A percentile compares a stretch with the other conserved stretches of the same genome.
Conservation (phyloP, 1,284 basidiomycete genomes). For the Coniophora puteana region DNA sequence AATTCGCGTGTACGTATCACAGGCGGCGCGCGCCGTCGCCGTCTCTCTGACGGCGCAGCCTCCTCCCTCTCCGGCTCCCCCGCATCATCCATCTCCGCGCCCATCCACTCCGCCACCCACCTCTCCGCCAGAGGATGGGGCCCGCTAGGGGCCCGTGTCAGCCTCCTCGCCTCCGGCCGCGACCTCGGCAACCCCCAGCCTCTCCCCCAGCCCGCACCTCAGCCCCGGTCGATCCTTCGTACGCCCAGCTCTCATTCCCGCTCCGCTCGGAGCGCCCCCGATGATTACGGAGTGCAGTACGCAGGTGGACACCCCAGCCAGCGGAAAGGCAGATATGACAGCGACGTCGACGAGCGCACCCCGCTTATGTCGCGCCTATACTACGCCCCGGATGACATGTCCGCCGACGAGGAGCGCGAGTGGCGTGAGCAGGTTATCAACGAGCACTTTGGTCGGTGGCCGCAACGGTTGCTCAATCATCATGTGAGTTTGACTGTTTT, state of each 20-base stretch:
- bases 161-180: conserved; percentile 25
- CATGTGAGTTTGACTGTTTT: conserved; percentile 45
- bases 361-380: conserved; percentile 20
- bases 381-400: conserved; percentile 5
- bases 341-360: conserved; percentile 27
- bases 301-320: conserved; percentile 3
- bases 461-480: conserved; percentile 57
- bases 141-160: conserved; percentile 55
- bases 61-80: conserved; percentile 57
- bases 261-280: no score
- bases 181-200: conserved; percentile 6
- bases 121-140: conserved; percentile 49
- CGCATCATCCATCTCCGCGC: conserved; percentile 71
- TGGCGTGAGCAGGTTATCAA: conserved; percentile 40
- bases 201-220: not conserved
- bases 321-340: conserved; percentile 8
- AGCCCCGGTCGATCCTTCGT: no score
- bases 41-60: conserved; percentile 20
- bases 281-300: not conserved
- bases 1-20: conserved; percentile 55
- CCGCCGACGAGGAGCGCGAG: conserved; percentile 21
- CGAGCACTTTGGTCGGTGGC: conserved; percentile 62
- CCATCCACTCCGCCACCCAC: conserved; percentile 54
- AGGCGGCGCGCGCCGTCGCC: conserved; percentile 37
- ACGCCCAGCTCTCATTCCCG: no score